Evolutionary conservation across 2,329 filamentous ascomycete genomes (phyloP).

Genomic region (Clonostachys solani): DNA sequence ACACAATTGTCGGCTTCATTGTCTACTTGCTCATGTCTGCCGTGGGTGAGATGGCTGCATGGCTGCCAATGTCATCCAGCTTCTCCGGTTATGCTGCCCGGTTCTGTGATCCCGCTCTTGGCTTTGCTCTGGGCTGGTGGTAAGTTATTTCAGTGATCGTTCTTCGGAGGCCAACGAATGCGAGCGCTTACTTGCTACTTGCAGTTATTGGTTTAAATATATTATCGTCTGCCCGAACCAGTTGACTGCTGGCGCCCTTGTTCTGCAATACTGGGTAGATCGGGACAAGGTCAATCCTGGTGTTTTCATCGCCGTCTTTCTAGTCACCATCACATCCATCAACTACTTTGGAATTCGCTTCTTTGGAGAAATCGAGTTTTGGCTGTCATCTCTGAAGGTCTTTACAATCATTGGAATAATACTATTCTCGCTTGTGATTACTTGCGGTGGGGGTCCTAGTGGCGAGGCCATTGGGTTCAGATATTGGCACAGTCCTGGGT

Average conservation of each 20-base stretch:
- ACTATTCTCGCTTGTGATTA: slow-evolving; percentile 49
- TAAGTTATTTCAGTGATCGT: slow-evolving; percentile 5
- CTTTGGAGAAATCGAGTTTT: slow-evolving; percentile 60
- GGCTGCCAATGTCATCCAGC: slow-evolving; percentile 33
- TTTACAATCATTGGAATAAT: slow-evolving; percentile 56
- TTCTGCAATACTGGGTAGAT: slow-evolving; percentile 28
- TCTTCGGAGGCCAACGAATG: background rate
- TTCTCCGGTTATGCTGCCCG: slow-evolving; percentile 16
- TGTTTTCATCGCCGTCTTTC: slow-evolving; percentile 44
- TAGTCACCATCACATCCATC: slow-evolving; percentile 45
- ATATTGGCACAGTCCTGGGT: slow-evolving; percentile 29
- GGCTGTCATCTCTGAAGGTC: slow-evolving; percentile 57
- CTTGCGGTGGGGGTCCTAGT: slow-evolving; percentile 49
- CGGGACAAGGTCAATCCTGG: slow-evolving; percentile 18
- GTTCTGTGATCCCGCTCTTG: slow-evolving; percentile 27
- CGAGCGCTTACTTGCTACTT: background rate
- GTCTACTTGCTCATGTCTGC: slow-evolving; percentile 36
- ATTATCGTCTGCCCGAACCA: slow-evolving; percentile 26
- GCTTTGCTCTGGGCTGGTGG: slow-evolving; percentile 33
- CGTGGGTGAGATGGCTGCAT: slow-evolving; percentile 34
- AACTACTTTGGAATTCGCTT: slow-evolving; percentile 53
- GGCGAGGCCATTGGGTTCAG: slow-evolving; percentile 36
- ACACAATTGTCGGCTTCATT: slow-evolving; percentile 34
- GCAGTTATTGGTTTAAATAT: slow-evolving; percentile 25
- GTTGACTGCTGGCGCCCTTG: slow-evolving; percentile 25